phyloP scores from a whole-genome alignment of 164 flowering plant species.

The Vitis rupestris region DNA sequence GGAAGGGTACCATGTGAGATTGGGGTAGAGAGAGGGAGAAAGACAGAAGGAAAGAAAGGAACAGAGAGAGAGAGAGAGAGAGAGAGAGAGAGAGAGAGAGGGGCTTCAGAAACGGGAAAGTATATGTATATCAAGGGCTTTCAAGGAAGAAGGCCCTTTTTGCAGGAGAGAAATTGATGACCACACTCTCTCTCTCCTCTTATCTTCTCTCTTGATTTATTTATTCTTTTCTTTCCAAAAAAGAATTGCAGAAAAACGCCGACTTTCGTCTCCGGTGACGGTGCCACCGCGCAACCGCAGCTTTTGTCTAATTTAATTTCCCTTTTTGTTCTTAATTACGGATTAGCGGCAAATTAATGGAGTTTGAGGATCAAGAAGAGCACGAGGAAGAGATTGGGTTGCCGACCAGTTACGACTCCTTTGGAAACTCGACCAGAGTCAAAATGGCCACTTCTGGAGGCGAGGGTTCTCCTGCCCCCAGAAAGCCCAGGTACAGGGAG shows the following conservation, averaged over 20 bases:
- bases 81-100: constrained; percentile 1
- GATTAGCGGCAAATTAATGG: constrained; percentile 23
- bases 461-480: neutral
- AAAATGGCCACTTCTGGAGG: constrained; percentile 12
- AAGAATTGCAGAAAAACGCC: neutral
- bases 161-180: constrained; percentile 25
- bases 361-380: constrained; percentile 47
- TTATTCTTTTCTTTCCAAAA: neutral
- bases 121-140: constrained; percentile 20
- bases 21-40: neutral
- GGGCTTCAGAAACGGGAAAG: constrained; percentile 18
- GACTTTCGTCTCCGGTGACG: too few relatives aligned
- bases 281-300: too few relatives aligned
- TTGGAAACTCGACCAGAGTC: constrained; percentile 15
- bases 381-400: constrained; percentile 39
- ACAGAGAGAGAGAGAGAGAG: neutral
- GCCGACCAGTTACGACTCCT: constrained; percentile 23
- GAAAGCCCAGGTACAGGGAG: constrained; percentile 45
- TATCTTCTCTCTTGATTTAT: constrained; percentile 15
- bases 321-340: neutral
- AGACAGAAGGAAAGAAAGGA: neutral
- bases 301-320: neutral
- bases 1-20: too few relatives aligned
- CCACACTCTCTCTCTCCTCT: constrained; percentile 32
- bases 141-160: constrained; percentile 6